Conservation (phyloP, 352 stramenopile species). For the Globisporangium solare region DNA sequence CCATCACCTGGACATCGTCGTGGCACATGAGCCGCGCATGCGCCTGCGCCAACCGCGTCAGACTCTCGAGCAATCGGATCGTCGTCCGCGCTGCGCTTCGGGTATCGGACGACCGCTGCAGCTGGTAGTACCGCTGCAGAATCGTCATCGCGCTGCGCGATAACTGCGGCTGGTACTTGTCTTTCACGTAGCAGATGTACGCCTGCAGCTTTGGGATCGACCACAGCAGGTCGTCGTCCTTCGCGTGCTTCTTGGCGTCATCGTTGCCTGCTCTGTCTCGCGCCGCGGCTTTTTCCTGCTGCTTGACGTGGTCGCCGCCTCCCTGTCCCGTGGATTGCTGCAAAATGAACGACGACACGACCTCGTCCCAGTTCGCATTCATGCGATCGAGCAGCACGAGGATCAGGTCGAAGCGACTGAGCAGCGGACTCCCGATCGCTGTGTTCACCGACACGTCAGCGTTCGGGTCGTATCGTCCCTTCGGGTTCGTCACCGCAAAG, state of each 20-base stretch:
- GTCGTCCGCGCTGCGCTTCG: constrained; percentile 81
- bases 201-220: constrained; percentile 87
- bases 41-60: constrained; percentile 90
- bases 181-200: constrained; percentile 92
- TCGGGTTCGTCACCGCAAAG: constrained; percentile 95
- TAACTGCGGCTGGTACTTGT: constrained; percentile 83
- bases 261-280: constrained; percentile 14
- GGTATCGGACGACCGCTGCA: constrained; percentile 59
- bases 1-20: constrained; percentile 57
- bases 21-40: constrained; percentile 87
- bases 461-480: constrained; percentile 83
- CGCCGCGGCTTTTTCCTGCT: constrained; percentile 18
- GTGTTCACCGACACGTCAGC: constrained; percentile 92
- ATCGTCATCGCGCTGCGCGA: constrained; percentile 78
- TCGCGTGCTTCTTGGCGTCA: constrained; percentile 13
- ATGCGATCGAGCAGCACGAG: constrained; percentile 93
- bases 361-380: constrained; percentile 87
- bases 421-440: constrained; percentile 91
- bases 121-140: constrained; percentile 90
- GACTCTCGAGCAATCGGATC: constrained; percentile 92
- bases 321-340: constrained; percentile 59
- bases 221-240: constrained; percentile 41
- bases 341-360: constrained; percentile 94
- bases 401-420: constrained; percentile 98
- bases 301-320: constrained; percentile 15